These are phyloP conservation scores for Hortiboletus campestris DNA, from an alignment of 768 basidiomycete species.

Conservation along the genomic window DNA sequence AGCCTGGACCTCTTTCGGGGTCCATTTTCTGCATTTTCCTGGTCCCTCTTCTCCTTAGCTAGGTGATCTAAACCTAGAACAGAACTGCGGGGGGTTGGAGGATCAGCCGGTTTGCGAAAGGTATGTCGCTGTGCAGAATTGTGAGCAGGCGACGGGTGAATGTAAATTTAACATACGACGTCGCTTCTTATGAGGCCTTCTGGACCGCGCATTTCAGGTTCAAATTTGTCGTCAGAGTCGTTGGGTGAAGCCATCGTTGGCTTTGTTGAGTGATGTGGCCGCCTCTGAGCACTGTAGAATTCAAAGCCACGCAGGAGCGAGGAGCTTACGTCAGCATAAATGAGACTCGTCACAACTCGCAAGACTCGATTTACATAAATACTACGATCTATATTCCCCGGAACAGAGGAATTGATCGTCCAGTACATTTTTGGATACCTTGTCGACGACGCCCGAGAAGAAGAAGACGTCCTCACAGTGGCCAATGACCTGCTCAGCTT, in stretches of 20 bases:
- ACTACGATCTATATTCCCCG: slow-evolving; percentile 65
- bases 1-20: slow-evolving; percentile 64
- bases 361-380: no score
- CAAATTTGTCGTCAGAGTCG: slow-evolving; percentile 64
- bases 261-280: no score
- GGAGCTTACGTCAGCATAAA: no score
- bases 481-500: slow-evolving; percentile 73
- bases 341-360: no score
- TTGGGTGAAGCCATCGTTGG: background rate
- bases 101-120: slow-evolving; percentile 75
- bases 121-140: slow-evolving; percentile 59
- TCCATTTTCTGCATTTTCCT: slow-evolving; percentile 43
- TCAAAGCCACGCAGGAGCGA: no score
- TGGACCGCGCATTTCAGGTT: slow-evolving; percentile 71
- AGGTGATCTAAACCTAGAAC: slow-evolving; percentile 84
- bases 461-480: slow-evolving; percentile 81
- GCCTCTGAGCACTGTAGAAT: no score
- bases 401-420: slow-evolving; percentile 80
- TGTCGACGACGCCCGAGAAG: slow-evolving; percentile 85
- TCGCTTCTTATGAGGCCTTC: slow-evolving; percentile 78
- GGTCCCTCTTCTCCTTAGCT: slow-evolving; percentile 83
- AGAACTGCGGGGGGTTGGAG: slow-evolving; percentile 76
- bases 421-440: slow-evolving; percentile 88
- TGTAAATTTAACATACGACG: slow-evolving; percentile 40
- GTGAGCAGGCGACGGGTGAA: slow-evolving; percentile 3